A percentile compares a stretch with the other conserved stretches of the same genome.
Conservation (phyloP, 768 basidiomycete genomes). For the Rhizopogon vulgaris region DNA sequence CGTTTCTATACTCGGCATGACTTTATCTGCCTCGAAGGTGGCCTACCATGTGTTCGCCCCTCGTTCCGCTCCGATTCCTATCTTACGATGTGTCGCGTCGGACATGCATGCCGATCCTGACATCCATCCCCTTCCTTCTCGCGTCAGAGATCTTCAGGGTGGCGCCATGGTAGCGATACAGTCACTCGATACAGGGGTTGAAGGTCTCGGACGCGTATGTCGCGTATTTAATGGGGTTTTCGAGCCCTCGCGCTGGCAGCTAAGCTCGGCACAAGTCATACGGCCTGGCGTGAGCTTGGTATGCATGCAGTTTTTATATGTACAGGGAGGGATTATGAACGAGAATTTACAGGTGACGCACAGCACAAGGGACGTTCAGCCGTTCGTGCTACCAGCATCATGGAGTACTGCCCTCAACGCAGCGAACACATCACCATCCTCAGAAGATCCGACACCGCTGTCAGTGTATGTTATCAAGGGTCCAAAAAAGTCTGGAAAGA, state of each 20-base stretch:
- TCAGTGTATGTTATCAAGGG: constrained; percentile 70
- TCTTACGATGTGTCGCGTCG: constrained; percentile 29
- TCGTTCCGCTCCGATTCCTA: constrained; percentile 69
- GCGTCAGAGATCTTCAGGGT: constrained; percentile 10
- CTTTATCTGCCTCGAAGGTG: constrained; percentile 33
- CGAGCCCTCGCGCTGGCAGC: constrained; percentile 41
- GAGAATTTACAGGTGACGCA: constrained; percentile 14
- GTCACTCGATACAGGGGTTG: constrained; percentile 52
- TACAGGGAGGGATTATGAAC: constrained; percentile 1
- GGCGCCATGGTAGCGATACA: constrained; percentile 50
- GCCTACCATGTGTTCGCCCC: constrained; percentile 67
- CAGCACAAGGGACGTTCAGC: constrained; percentile 24
- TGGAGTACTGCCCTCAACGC: constrained; percentile 28
- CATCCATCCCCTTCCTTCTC: constrained; percentile 3
- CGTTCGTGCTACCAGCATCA: constrained; percentile 30
- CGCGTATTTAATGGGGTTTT: constrained; percentile 60
- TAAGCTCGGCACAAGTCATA: constrained; percentile 16
- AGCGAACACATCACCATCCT: not conserved
- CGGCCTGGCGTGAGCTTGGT: constrained; percentile 29
- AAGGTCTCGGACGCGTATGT: constrained; percentile 60
- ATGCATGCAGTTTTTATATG: constrained; percentile 47
- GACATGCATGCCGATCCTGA: constrained; percentile 2
- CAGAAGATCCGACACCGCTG: constrained; percentile 14
- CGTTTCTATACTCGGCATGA: constrained; percentile 52
- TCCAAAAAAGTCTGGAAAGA: constrained; percentile 85